Evolutionary conservation across 2,329 filamentous ascomycete species (phyloP).

Genomic region (Cercospora nicotianae): DNA sequence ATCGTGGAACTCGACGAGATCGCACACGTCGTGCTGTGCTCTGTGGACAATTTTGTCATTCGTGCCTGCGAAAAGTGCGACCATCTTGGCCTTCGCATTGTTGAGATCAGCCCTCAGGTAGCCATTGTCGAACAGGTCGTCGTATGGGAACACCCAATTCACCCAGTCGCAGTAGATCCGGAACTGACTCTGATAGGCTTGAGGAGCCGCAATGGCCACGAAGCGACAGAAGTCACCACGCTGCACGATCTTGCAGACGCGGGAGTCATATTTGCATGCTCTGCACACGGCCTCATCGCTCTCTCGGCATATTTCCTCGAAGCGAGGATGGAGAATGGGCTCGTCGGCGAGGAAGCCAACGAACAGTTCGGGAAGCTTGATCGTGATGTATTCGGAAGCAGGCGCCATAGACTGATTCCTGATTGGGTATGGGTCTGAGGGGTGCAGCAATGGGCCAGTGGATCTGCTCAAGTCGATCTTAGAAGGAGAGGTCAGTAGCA

Average conservation of each 20-base stretch:
- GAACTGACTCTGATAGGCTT: neutral
- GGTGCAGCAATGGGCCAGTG: neutral
- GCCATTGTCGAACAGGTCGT: constrained; percentile 14
- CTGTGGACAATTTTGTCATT: neutral
- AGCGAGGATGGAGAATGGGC: neutral
- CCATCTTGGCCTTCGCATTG: neutral
- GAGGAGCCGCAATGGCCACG: neutral
- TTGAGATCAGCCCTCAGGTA: neutral
- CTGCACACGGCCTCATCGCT: neutral
- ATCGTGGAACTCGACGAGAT: neutral
- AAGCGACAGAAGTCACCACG: neutral
- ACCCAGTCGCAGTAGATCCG: neutral
- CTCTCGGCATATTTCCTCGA: neutral
- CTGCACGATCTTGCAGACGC: neutral
- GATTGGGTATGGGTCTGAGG: neutral
- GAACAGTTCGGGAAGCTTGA: neutral
- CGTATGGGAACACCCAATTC: constrained; percentile 12
- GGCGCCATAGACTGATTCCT: neutral
- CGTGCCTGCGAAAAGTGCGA: neutral
- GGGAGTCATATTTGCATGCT: neutral
- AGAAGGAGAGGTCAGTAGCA: neutral
- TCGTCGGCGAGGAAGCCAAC: neutral
- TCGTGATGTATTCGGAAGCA: neutral
- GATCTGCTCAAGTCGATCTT: neutral
- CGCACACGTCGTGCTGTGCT: neutral